Evolutionary conservation across 192 early-diverging fungal genomes (phyloP), one percentile per base, ranked within the genome.

Genomic region (Coemansia sp.): DNA sequence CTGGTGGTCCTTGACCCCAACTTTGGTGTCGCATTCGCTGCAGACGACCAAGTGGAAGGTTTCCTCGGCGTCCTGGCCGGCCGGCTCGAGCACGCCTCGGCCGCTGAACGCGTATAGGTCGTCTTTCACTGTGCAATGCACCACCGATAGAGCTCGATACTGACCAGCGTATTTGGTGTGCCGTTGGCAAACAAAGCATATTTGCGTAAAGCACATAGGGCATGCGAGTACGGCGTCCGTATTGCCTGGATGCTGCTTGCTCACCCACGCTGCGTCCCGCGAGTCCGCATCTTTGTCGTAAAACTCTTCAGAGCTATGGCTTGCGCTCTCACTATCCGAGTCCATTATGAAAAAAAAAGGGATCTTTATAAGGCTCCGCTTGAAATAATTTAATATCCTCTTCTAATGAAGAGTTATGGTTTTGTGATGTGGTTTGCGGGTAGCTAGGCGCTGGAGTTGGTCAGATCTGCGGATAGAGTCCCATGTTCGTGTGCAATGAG

Each of bases 161-260:
- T 76, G 73, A 20, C 64, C 67, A 0, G 41, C n/a, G 36, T 39
- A 76, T 1, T 51, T 20, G 1, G 58, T 28, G 10, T 76, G 73
- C 3, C 31, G 43, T 43, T 76, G 73, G 34, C 73, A 76, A 6
- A 61, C 58, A 60, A 76, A 70, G 44, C 73, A 76, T 28, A 76
- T 51, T 48, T 76, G 73, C 7, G 44, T 56, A 12, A 76, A 69
- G 60, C 73, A 76, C 38, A 46, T 36, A 12, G 73, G 66, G 37
- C 73, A 76, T 3, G 66, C 58, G 12, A 76, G 73, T n/a, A 76
- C 56, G 2, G 73, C 73, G 34, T 76, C 73, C 1, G 63, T 69
- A 11, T 30, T 20, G 0, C 64, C 70, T 9, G 70, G 70, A 18
- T 62, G 50, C 31, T 47, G 41, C 26, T 34, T n/a, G 2, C 21